These are phyloP conservation scores for Comarum palustre DNA, from an alignment of 306 rosid genomes.

Conservation along the genomic window DNA sequence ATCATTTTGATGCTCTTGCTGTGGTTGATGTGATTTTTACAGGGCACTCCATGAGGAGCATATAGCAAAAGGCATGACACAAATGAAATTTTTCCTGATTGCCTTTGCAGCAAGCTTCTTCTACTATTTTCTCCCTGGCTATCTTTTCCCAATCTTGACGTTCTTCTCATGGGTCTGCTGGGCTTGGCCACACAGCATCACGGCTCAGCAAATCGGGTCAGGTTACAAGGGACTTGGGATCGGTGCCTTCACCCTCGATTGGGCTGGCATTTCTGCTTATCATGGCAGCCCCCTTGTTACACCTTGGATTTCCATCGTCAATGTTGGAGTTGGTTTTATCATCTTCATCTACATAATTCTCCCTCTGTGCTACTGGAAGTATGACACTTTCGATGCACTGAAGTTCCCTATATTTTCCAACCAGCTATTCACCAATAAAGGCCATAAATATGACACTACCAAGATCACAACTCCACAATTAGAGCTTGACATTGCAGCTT, in stretches of 20 bases:
- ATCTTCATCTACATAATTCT: slow-evolving; percentile 86
- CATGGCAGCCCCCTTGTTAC: slow-evolving; percentile 95
- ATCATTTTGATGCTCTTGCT: slow-evolving; percentile 17
- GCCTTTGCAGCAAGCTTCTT: slow-evolving; percentile 69
- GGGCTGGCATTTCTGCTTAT: slow-evolving; percentile 98
- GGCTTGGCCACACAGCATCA: slow-evolving; percentile 85
- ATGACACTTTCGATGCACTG: slow-evolving; percentile 77
- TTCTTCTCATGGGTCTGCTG: slow-evolving; percentile 99
- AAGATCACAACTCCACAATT: slow-evolving; percentile 64
- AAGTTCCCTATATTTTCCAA: slow-evolving; percentile 95
- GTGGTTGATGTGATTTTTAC: slow-evolving; percentile 20
- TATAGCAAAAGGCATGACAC: slow-evolving; percentile 53
- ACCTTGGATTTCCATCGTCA: slow-evolving; percentile 88
- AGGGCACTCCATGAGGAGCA: slow-evolving; percentile 96
- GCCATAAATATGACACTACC: slow-evolving; percentile 77
- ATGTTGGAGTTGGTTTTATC: slow-evolving; percentile 82
- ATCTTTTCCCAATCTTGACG: slow-evolving; percentile 65
- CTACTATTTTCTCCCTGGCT: slow-evolving; percentile 89
- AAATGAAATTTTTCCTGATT: slow-evolving; percentile 79
- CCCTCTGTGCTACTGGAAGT: slow-evolving; percentile 93
- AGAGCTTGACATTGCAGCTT: slow-evolving; percentile 68
- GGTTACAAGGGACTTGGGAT: slow-evolving; percentile 82
- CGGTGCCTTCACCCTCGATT: slow-evolving; percentile 91
- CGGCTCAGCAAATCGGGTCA: slow-evolving; percentile 95
- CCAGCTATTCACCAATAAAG: slow-evolving; percentile 61